Evolutionary conservation across 305 asterid species (phyloP).

Genomic region (Striga hermonthica): DNA sequence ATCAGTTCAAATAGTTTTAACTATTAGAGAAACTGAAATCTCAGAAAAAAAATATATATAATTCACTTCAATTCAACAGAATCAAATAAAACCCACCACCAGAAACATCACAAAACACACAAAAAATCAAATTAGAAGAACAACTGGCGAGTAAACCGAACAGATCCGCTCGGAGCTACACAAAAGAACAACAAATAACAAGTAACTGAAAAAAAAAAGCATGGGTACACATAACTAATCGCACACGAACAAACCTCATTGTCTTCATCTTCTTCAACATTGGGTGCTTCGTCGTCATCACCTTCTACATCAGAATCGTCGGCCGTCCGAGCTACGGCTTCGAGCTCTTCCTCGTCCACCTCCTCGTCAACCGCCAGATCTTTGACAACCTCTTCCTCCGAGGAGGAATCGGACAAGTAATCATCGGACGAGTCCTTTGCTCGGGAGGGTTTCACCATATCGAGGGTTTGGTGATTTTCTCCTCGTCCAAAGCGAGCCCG

Average conservation of each 20-base stretch:
- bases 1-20: background rate
- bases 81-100: constrained; percentile 8
- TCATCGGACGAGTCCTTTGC: constrained; percentile 53
- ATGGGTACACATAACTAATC: too few species aligned
- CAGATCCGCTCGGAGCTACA: constrained; percentile 37
- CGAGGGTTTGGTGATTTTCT: constrained; percentile 36
- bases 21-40: background rate
- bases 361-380: constrained; percentile 64
- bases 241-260: constrained; percentile 44
- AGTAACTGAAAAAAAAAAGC: background rate
- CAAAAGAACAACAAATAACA: background rate
- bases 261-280: constrained; percentile 55
- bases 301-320: constrained; percentile 72
- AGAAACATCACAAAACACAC: background rate
- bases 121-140: background rate
- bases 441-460: constrained; percentile 74
- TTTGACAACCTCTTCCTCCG: constrained; percentile 52
- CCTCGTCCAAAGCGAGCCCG: constrained; percentile 14
- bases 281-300: constrained; percentile 52
- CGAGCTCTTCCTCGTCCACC: constrained; percentile 81
- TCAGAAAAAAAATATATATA: background rate
- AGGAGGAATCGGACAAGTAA: constrained; percentile 46
- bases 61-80: background rate
- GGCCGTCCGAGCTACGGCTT: constrained; percentile 81
- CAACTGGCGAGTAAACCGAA: background rate